Evolutionary conservation across 2,329 filamentous ascomycete species (phyloP).

Genomic region (Epichloe typhina): DNA sequence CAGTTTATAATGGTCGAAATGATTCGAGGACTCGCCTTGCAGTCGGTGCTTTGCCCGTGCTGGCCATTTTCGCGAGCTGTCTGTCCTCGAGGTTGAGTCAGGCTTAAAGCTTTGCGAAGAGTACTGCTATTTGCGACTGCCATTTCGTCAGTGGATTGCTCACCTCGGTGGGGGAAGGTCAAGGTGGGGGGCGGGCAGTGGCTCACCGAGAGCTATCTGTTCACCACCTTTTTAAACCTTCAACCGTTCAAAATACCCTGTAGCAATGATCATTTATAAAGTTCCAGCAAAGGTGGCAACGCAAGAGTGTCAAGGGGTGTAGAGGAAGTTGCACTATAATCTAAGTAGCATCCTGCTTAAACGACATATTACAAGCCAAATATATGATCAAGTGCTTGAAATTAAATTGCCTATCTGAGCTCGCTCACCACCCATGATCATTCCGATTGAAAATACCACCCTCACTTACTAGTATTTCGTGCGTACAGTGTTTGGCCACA

Average conservation of each 20-base stretch:
- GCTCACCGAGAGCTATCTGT: not conserved
- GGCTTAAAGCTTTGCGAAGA: constrained; percentile 13
- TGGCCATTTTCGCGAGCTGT: constrained; percentile 24
- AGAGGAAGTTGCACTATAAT: too few species aligned
- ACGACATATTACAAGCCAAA: too few species aligned
- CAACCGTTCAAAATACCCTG: not conserved
- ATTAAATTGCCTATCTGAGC: too few species aligned
- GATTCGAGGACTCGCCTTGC: constrained; percentile 17
- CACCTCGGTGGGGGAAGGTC: constrained; percentile 16
- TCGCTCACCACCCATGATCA: too few species aligned
- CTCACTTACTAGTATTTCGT: too few species aligned
- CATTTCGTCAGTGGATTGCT: constrained; percentile 18
- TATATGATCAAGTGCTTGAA: too few species aligned
- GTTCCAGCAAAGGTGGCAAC: too few species aligned
- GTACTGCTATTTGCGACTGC: constrained; percentile 15
- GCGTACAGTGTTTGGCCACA: too few species aligned
- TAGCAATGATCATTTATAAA: not conserved
- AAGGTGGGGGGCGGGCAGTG: constrained; percentile 12
- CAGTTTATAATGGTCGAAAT: too few species aligned
- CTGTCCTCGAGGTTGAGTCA: constrained; percentile 10
- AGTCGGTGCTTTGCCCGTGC: constrained; percentile 24
- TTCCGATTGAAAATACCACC: too few species aligned
- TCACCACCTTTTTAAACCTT: not conserved
- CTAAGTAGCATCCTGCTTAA: too few species aligned
- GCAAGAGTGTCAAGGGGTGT: too few species aligned